These are phyloP conservation scores for Paraleonurus japonicus DNA, from an alignment of 257 asterid genomes.

Conservation along the genomic window DNA sequence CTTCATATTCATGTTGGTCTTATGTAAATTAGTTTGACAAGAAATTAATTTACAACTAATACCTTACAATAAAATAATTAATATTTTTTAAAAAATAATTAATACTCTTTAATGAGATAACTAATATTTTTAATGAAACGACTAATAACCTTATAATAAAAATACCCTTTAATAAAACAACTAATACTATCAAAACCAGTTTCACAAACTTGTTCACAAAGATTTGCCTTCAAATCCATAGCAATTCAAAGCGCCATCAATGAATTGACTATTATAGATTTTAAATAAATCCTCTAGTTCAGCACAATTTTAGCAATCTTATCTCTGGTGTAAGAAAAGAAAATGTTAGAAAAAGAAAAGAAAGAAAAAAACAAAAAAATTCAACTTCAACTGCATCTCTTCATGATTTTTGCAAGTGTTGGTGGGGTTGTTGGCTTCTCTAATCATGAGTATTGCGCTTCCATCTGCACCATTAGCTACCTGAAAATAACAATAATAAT, in stretches of 20 bases:
- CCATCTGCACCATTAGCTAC: constrained; percentile 28
- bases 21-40: too few species aligned
- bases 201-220: too few species aligned
- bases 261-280: neutral
- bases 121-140: too few species aligned
- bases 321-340: neutral
- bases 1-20: too few species aligned
- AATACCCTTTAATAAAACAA: too few species aligned
- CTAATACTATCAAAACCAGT: too few species aligned
- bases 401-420: neutral
- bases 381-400: constrained; percentile 2
- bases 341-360: neutral
- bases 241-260: neutral
- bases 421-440: constrained; percentile 16
- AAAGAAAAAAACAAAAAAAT: neutral
- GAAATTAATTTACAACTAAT: too few species aligned
- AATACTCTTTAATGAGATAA: too few species aligned
- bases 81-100: too few species aligned
- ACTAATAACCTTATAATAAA: too few species aligned
- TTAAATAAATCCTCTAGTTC: neutral
- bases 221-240: neutral
- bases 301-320: neutral
- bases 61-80: too few species aligned
- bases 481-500: constrained; percentile 20
- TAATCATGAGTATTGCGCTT: neutral